Evolutionary conservation across 2,329 filamentous ascomycete genomes (phyloP).

Genomic region (Myriosclerotinia curreyana): DNA sequence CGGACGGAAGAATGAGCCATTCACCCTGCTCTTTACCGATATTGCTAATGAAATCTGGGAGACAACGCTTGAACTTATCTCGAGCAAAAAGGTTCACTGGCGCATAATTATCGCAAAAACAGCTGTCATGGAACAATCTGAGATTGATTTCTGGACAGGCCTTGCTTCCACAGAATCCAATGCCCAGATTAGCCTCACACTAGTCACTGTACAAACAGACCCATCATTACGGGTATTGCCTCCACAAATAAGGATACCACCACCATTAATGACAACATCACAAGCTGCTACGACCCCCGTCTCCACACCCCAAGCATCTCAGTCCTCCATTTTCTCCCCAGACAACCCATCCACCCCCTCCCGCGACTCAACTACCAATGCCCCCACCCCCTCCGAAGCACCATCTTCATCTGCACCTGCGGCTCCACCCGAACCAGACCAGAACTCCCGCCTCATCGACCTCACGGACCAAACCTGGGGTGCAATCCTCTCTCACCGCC

Average conservation of each 20-base stretch:
- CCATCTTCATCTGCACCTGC: conserved; percentile 41
- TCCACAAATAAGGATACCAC: conserved; percentile 48
- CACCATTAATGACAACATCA: conserved; percentile 45
- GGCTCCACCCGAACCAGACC: conserved; percentile 53
- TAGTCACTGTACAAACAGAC: conserved; percentile 63
- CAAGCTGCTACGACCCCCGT: conserved; percentile 56
- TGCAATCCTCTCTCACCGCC: conserved; percentile 63
- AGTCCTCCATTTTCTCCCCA: conserved; percentile 55
- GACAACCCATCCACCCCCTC: conserved; percentile 46
- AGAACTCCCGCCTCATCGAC: conserved; percentile 69
- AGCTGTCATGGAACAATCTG: conserved; percentile 63
- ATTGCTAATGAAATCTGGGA: conserved; percentile 76
- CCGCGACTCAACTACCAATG: conserved; percentile 29
- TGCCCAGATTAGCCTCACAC: conserved; percentile 51
- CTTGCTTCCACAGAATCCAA: conserved; percentile 52
- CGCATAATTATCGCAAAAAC: conserved; percentile 72
- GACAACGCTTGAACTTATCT: conserved; percentile 70
- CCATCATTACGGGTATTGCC: conserved; percentile 63
- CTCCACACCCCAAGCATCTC: conserved; percentile 57
- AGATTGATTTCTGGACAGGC: conserved; percentile 58
- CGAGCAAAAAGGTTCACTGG: conserved; percentile 70
- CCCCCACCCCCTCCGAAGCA: conserved; percentile 42
- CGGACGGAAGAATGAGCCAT: conserved; percentile 53
- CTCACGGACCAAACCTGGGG: conserved; percentile 74
- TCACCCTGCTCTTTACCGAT: conserved; percentile 55